Conservation (phyloP, 1,284 basidiomycete species). For the Pseudozyma thailandica region DNA sequence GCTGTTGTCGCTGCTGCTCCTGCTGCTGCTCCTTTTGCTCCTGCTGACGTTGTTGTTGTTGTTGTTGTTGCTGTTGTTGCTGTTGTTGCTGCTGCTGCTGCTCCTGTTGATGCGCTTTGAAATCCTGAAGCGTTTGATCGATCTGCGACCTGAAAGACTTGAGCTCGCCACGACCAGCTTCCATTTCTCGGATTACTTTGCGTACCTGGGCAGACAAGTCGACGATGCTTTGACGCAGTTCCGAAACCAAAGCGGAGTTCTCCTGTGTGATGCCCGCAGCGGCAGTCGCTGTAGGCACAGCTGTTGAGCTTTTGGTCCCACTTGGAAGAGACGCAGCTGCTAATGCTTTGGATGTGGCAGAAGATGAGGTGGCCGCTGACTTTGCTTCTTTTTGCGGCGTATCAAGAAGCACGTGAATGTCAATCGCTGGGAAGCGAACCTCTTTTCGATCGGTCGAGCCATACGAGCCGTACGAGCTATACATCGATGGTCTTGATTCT, state of each 20-base stretch:
- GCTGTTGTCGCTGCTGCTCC: not conserved
- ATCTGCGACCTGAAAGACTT: no score
- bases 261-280: not conserved
- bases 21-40: not conserved
- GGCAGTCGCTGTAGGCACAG: not conserved
- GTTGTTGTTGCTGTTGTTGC: not conserved
- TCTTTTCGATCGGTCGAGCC: no score
- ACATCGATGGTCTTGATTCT: not conserved
- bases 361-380: not conserved
- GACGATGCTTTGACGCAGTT: no score
- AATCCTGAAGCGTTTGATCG: no score
- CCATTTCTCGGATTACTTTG: no score
- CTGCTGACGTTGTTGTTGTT: no score
- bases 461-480: not conserved
- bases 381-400: not conserved
- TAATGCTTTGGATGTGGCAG: not conserved
- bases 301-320: not conserved
- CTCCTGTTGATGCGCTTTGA: not conserved
- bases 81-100: not conserved
- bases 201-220: no score
- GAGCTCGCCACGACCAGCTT: no score
- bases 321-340: not conserved
- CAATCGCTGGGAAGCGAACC: not conserved
- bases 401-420: not conserved
- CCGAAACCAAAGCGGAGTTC: not conserved